Conservation (phyloP, 306 rosid species). For the Crotalaria pallida region DNA sequence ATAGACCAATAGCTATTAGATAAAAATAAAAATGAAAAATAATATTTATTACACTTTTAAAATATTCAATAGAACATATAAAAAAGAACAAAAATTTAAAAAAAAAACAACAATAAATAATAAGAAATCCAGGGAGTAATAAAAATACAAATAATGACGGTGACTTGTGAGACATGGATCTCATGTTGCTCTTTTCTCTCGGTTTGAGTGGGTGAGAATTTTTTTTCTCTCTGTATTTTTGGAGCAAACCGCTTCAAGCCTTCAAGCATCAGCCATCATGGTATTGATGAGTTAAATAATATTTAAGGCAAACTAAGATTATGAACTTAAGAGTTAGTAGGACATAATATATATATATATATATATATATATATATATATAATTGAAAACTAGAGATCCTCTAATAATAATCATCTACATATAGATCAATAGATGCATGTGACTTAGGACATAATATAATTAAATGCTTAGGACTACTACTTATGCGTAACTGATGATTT, state of each 20-base stretch:
- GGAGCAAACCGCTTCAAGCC: background rate
- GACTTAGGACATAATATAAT: background rate
- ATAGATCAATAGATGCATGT: background rate
- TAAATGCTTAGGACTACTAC: conserved; percentile 5
- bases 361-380: background rate
- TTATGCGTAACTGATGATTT: background rate
- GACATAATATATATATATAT: too few relatives aligned
- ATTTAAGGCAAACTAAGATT: background rate
- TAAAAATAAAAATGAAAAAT: too few relatives aligned
- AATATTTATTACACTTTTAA: too few relatives aligned
- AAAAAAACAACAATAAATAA: background rate
- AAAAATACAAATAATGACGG: background rate
- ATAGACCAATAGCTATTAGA: too few relatives aligned
- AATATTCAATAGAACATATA: too few relatives aligned
- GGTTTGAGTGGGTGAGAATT: background rate
- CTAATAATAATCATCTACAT: background rate
- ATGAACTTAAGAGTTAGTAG: background rate
- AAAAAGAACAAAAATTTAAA: too few relatives aligned
- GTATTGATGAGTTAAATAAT: background rate
- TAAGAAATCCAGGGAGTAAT: too few relatives aligned
- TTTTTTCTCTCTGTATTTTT: background rate
- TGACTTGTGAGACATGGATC: background rate
- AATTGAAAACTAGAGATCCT: background rate
- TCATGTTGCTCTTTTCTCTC: background rate
- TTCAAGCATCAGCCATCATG: background rate